phyloP scores from a whole-genome alignment of 2,329 filamentous ascomycete genomes.

The Falciphora oryzae region DNA sequence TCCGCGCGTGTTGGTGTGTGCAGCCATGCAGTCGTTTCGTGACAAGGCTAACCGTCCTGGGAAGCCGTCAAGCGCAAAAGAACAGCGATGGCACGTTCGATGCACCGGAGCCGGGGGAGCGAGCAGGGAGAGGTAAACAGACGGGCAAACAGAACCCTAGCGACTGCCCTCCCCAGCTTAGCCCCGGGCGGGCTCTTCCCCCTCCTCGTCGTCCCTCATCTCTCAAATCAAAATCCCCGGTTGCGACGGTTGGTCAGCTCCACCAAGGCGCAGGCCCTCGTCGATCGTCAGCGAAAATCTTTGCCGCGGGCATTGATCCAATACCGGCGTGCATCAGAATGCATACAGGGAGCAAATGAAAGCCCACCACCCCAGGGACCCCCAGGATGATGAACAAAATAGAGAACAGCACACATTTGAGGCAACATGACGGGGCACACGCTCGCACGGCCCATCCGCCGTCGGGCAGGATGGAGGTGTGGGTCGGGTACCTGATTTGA shows the following conservation, averaged over 20 bases:
- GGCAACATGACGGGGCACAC: neutral
- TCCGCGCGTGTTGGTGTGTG: too few relatives aligned
- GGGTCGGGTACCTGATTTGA: slow-evolving; percentile 1
- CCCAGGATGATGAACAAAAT: neutral
- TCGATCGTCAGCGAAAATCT: neutral
- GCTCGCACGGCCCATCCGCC: neutral
- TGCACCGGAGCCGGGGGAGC: too few relatives aligned
- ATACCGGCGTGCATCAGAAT: neutral
- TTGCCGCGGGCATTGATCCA: neutral
- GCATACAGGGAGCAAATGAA: neutral
- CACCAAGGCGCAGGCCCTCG: too few relatives aligned
- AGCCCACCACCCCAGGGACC: too few relatives aligned
- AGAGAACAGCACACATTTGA: neutral
- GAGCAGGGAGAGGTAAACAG: neutral
- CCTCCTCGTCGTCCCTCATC: neutral
- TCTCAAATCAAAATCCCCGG: neutral
- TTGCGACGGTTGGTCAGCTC: too few relatives aligned
- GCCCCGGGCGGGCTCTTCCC: too few relatives aligned
- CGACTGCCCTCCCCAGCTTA: neutral
- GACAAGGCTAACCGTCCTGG: neutral
- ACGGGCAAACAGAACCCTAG: neutral
- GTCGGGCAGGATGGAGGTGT: neutral
- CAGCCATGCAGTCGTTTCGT: neutral
- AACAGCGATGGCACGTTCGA: too few relatives aligned
- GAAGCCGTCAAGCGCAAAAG: neutral